Conservation (phyloP, 768 basidiomycete genomes). For the Auricularia cornea region DNA sequence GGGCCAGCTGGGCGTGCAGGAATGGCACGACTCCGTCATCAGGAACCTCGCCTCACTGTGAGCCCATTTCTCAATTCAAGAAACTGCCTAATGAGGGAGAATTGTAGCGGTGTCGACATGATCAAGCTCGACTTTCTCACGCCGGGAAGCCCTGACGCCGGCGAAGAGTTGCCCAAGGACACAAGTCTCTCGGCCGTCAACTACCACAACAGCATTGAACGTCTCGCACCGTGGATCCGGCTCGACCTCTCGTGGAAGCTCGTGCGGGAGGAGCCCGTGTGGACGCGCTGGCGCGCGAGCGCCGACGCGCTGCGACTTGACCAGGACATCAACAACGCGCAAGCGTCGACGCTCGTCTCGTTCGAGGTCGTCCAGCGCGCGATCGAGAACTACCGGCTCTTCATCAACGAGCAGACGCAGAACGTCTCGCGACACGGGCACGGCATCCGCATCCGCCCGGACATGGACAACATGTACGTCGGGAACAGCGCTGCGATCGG, state of each 20-base stretch:
- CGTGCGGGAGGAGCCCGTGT: not conserved
- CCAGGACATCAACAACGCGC: conserved; percentile 4
- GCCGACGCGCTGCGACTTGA: conserved; percentile 2
- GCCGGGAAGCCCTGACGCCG: conserved; percentile 1
- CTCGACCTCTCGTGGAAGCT: conserved; percentile 6
- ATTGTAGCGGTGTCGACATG: conserved; percentile 3
- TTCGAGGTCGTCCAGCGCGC: conserved; percentile 2
- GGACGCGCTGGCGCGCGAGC: not conserved
- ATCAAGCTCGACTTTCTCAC: conserved; percentile 6
- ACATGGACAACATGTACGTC: conserved; percentile 5
- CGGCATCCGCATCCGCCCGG: not conserved
- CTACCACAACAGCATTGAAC: conserved; percentile 1
- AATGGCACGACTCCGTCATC: conserved; percentile 2
- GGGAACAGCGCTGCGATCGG: not conserved
- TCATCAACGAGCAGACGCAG: not conserved
- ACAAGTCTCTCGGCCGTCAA: conserved; percentile 2
- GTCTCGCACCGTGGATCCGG: not conserved
- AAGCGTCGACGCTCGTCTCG: not conserved
- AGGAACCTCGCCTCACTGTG: not conserved
- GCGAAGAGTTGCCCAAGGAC: too few relatives aligned
- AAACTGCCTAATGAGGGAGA: too few relatives aligned
- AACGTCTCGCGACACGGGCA: not conserved
- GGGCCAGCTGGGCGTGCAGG: not conserved
- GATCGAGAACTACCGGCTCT: conserved; percentile 3
- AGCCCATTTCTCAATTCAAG: too few relatives aligned